Evolutionary conservation across 345 rosid genomes (phyloP).

Genomic region (Turritis glabra): DNA sequence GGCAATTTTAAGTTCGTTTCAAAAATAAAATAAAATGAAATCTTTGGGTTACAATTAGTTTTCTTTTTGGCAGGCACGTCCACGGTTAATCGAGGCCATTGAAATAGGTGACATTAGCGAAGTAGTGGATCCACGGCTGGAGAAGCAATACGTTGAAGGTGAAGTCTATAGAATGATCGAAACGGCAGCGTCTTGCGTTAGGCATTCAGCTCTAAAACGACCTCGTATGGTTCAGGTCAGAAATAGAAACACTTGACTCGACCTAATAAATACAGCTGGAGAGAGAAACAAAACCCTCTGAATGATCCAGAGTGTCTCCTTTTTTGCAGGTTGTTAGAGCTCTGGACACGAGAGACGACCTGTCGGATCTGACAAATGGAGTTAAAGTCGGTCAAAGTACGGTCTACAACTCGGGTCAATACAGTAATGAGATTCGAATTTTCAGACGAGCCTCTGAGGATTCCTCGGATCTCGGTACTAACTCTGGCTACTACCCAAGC

Average conservation of each 20-base stretch:
- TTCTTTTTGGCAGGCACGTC: conserved; percentile 56
- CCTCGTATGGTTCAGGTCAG: conserved; percentile 78
- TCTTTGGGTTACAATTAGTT: too few relatives aligned
- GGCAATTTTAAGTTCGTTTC: not conserved
- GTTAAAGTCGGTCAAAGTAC: conserved; percentile 87
- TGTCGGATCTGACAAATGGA: conserved; percentile 84
- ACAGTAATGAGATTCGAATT: conserved; percentile 66
- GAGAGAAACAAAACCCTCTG: conserved; percentile 1
- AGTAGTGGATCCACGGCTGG: conserved; percentile 64
- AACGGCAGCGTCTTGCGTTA: conserved; percentile 76
- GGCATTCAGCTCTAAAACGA: conserved; percentile 65
- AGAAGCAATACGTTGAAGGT: conserved; percentile 51
- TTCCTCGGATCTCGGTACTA: conserved; percentile 28
- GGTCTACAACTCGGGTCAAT: conserved; percentile 74
- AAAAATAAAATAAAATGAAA: too few relatives aligned
- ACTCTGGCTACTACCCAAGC: conserved; percentile 29
- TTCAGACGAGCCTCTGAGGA: conserved; percentile 56
- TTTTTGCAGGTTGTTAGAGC: conserved; percentile 75
- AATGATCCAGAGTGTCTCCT: not conserved
- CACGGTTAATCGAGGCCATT: conserved; percentile 53
- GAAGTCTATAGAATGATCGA: conserved; percentile 65
- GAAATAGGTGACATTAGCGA: conserved; percentile 60
- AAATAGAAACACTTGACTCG: not conserved
- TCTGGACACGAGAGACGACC: conserved; percentile 60
- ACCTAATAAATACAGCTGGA: not conserved